Evolutionary conservation across 108 stramenopile species (phyloP), one percentile per base, ranked within the genome.

Genomic region (Conticribra guillardii): DNA sequence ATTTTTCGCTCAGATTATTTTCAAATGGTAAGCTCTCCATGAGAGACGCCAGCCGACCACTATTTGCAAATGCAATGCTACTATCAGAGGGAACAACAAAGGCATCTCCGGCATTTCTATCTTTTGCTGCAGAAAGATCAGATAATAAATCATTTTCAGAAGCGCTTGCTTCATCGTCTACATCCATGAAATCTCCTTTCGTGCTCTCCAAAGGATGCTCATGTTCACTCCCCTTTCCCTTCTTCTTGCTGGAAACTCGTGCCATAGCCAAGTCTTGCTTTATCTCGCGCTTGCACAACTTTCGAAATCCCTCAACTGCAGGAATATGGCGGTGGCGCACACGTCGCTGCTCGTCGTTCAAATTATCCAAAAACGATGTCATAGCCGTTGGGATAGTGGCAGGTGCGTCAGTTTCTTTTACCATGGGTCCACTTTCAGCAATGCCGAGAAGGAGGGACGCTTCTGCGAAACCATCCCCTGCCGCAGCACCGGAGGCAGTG

Each of bases 261-360:
- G 89, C 87, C 61, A 83, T 64, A 4, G 67, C 68, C 62, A 95
- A 61, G 79, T 95, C 94, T 17, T 62, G 72, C 81, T 89, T 92
- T 59, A 91, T 69, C 80, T 95, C 91, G 22, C 67, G 60, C 62
- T 89, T 92, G 49, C 84, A 77, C 51, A 95, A 67, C 58, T 69
- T 69, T 31, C 85, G 85, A 72, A 95, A 89, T 0, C 94, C 94
- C 9, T 90, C 91, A 21, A 92, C 91, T 9, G 81, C 81, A 3
- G 94, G 94, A 31, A 95, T 55, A 58, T 86, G 86, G 2, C 94
- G 80, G 14, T 89, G 90, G 9, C 94, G 65, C 19, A 82, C 86
- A 2, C 87, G 74, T 11, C 93, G 77, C 59, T 94, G 87, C 64
- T 94, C 90, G 71, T 94, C 93, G 46, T 71, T 88, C 15, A 93